Evolutionary conservation across 1,139 yeast species (phyloP), one percentile per base, ranked within the genome.

Genomic region (Candida anutae): DNA sequence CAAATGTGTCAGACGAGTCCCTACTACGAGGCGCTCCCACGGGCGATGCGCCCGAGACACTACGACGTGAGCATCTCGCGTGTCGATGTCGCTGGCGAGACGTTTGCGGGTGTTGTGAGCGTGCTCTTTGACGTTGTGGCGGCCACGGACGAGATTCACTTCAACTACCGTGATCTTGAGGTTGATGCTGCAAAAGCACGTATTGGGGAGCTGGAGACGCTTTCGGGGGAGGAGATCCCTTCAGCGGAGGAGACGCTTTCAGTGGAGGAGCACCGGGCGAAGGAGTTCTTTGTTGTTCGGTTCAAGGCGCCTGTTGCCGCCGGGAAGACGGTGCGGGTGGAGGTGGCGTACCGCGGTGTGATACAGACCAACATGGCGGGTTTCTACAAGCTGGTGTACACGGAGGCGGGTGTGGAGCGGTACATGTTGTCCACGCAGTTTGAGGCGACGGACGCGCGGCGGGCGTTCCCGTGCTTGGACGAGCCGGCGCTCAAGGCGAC

Each of bases 401-500:
- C 59, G 38, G 69, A 62, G 35, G 69, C 74, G 38, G 85, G 82
- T n/a, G 62, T 63, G 29, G 70, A 70, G 19, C 72, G 75, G 42
- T 69, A 69, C 42, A 70, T 83, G 68, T 77, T 84, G 19, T 77
- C 93, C 23, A 83, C 95, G 6, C 95, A 85, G 55, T 80, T 85
- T 63, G 95, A 85, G 55, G 79, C 94, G 16, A 80, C 93, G 11
- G 94, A 83, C 50, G 88, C 94, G 39, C 74, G 95, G 45, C 69
- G 88, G 41, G 94, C 95, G 4, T 84, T 85, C 64, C 95, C 95
- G 13, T 83, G 90, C 50, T 76, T 79, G 43, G 95, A 85, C 53
- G 95, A 85, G 52, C 95, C 95, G 9, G 74, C 77, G 30, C 67
- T 77, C 35, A 85, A 85, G 61, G 90, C 95, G 10, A 70, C 78